A percentile compares a stretch with the other conserved stretches of the same genome.
phyloP scores from a whole-genome alignment of 495 filamentous ascomycete genomes.

The Penicillium crystallinum region DNA sequence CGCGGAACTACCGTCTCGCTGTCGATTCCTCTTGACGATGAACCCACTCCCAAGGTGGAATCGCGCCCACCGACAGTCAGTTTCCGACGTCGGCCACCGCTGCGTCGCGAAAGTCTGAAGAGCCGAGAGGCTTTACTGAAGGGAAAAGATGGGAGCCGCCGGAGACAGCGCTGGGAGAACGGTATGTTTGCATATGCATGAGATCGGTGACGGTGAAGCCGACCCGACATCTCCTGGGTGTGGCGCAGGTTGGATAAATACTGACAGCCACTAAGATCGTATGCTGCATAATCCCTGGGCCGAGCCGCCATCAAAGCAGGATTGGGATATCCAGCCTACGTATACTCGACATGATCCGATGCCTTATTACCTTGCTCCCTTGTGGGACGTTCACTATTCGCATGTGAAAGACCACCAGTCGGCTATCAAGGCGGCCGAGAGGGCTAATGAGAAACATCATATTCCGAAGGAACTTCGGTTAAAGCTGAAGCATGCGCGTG shows the following conservation, averaged over 20 bases:
- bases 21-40: slow-evolving; percentile 49
- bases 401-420: slow-evolving; percentile 32
- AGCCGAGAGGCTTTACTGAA: slow-evolving; percentile 76
- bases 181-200: slow-evolving; percentile 47
- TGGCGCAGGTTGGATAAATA: not conserved
- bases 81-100: slow-evolving; percentile 42
- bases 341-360: slow-evolving; percentile 65
- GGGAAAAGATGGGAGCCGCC: slow-evolving; percentile 86
- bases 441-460: slow-evolving; percentile 36
- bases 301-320: slow-evolving; percentile 66
- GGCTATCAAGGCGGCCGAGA: slow-evolving; percentile 35
- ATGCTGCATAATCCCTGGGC: slow-evolving; percentile 82
- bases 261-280: slow-evolving; percentile 55
- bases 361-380: slow-evolving; percentile 82
- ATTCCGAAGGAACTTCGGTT: slow-evolving; percentile 49
- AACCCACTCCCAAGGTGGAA: slow-evolving; percentile 20
- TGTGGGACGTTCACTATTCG: slow-evolving; percentile 72
- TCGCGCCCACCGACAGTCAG: slow-evolving; percentile 25
- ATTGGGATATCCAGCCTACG: slow-evolving; percentile 78
- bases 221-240: not conserved
- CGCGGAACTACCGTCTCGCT: slow-evolving; percentile 40
- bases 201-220: not conserved
- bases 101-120: slow-evolving; percentile 57
- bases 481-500: slow-evolving; percentile 65
- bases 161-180: slow-evolving; percentile 91